A percentile compares a stretch with the other conserved stretches of the same genome.
Evolutionary conservation across 139 green algal genomes (phyloP).

Genomic region (Chlorella sp.): DNA sequence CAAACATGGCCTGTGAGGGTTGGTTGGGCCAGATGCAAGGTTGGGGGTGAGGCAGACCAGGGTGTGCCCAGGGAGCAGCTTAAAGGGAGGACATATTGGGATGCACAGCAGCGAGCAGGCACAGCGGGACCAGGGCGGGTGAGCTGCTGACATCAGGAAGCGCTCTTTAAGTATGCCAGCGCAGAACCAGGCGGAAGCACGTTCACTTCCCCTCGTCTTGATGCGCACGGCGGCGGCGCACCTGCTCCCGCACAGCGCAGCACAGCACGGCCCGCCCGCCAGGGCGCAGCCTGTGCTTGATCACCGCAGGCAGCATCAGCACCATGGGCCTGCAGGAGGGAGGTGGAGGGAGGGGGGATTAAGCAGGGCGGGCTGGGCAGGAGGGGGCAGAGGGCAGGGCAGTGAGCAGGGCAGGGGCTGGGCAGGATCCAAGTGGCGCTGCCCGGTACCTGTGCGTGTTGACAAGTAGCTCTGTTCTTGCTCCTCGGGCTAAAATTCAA

Average conservation of each 20-base stretch:
- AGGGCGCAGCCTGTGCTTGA: slow-evolving; percentile 63
- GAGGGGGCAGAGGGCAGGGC: too few species aligned
- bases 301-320: slow-evolving; percentile 58
- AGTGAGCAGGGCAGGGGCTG: not conserved
- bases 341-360: not conserved
- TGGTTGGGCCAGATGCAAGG: not conserved
- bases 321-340: slow-evolving; percentile 29
- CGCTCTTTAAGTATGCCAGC: not conserved
- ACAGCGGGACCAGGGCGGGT: not conserved
- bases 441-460: too few species aligned
- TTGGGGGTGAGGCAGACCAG: not conserved
- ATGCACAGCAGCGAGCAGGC: not conserved
- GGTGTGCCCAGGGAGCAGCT: not conserved
- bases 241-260: slow-evolving; percentile 66
- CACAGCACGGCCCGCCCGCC: slow-evolving; percentile 65
- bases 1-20: slow-evolving; percentile 60
- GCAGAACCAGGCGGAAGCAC: not conserved
- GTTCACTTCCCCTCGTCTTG: too few species aligned
- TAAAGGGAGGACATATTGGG: too few species aligned
- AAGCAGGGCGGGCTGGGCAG: not conserved
- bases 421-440: too few species aligned
- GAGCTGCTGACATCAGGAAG: not conserved
- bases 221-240: not conserved
- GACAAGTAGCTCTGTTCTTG: too few species aligned
- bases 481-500: too few species aligned